Conservation (phyloP, 1,284 basidiomycete species). For the Microbotryum saponariae region DNA sequence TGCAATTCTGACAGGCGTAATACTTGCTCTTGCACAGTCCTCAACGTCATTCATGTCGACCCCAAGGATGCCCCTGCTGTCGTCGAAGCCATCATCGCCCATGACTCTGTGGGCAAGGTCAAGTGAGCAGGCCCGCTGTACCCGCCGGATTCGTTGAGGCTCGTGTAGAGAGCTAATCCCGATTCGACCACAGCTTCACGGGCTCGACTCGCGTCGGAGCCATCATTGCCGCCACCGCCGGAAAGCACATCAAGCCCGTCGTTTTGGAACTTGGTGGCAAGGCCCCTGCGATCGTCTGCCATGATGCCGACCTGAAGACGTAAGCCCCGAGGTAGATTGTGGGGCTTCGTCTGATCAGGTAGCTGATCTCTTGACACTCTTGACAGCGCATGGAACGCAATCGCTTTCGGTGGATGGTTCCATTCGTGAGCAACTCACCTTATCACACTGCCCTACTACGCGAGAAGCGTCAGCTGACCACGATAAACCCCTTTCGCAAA, state of each 20-base stretch:
- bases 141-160: neutral
- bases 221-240: slow-evolving; percentile 38
- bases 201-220: slow-evolving; percentile 44
- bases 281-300: slow-evolving; percentile 48
- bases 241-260: slow-evolving; percentile 43
- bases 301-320: slow-evolving; percentile 56
- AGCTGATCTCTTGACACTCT: slow-evolving; percentile 1
- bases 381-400: slow-evolving; percentile 30
- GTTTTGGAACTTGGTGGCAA: slow-evolving; percentile 48
- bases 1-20: too few species aligned
- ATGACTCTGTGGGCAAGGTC: slow-evolving; percentile 49
- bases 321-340: slow-evolving; percentile 35
- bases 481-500: too few species aligned
- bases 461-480: neutral
- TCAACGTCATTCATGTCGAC: slow-evolving; percentile 54
- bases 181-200: slow-evolving; percentile 38
- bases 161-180: neutral
- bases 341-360: slow-evolving; percentile 20
- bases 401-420: slow-evolving; percentile 54
- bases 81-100: slow-evolving; percentile 51
- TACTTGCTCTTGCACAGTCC: slow-evolving; percentile 37
- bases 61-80: slow-evolving; percentile 45
- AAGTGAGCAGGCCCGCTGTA: slow-evolving; percentile 33
- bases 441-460: neutral
- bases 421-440: slow-evolving; percentile 43